These are phyloP conservation scores for Crataegus laevigata DNA, from an alignment of 306 rosid species.

Conservation along the genomic window DNA sequence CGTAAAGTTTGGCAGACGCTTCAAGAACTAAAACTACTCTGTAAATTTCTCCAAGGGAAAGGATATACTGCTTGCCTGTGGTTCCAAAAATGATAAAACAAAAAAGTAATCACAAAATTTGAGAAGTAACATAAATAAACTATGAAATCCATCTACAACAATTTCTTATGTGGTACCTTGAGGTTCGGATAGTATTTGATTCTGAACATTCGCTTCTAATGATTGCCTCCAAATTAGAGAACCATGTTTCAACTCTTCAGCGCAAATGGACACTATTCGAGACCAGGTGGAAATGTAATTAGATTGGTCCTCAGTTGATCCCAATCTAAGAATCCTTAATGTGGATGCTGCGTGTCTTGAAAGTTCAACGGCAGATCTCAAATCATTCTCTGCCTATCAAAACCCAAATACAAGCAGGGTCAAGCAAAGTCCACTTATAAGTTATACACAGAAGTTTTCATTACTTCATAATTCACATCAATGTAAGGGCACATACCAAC, in stretches of 20 bases:
- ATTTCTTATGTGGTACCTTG: conserved; percentile 45
- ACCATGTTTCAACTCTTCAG: conserved; percentile 76
- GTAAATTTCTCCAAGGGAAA: conserved; percentile 80
- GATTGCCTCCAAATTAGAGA: conserved; percentile 72
- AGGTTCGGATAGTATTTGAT: conserved; percentile 46
- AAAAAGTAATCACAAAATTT: background rate
- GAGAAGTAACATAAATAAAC: background rate
- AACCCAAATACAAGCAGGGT: conserved; percentile 20
- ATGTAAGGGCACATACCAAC: conserved; percentile 43
- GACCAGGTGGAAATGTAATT: conserved; percentile 62
- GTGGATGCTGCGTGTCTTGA: conserved; percentile 48
- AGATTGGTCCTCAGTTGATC: conserved; percentile 60
- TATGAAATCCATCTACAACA: background rate
- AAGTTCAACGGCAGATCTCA: conserved; percentile 63
- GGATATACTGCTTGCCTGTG: conserved; percentile 54
- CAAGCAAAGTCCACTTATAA: conserved; percentile 12
- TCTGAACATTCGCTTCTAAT: conserved; percentile 35
- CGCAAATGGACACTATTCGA: conserved; percentile 47
- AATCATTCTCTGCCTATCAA: conserved; percentile 65
- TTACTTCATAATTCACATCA: background rate
- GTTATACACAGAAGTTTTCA: background rate
- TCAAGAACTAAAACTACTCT: conserved; percentile 63
- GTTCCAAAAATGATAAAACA: conserved; percentile 8
- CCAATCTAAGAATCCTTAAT: conserved; percentile 54
- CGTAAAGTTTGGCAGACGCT: conserved; percentile 59